These are phyloP conservation scores for Endoconidiophora polonica DNA, from an alignment of 2,329 filamentous ascomycete genomes.

Conservation along the genomic window DNA sequence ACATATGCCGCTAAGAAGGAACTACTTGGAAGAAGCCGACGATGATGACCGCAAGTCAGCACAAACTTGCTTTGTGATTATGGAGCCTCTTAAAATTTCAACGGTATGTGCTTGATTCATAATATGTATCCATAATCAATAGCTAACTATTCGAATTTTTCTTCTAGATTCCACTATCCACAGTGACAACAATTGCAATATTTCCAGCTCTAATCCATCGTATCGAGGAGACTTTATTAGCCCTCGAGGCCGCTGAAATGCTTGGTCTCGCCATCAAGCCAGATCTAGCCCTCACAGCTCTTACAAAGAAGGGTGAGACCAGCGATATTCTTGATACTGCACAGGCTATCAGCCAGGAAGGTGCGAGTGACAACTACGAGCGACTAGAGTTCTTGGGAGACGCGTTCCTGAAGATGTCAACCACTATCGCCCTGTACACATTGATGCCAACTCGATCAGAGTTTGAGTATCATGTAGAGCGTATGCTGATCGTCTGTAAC, in stretches of 20 bases:
- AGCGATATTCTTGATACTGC: conserved; percentile 53
- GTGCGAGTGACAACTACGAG: conserved; percentile 92
- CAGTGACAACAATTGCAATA: conserved; percentile 57
- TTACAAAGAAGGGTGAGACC: conserved; percentile 86
- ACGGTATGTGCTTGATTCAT: conserved; percentile 34
- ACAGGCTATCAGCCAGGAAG: conserved; percentile 57
- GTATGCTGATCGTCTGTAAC: conserved; percentile 87
- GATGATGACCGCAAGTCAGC: conserved; percentile 24
- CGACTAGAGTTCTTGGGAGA: conserved; percentile 87
- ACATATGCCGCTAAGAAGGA: conserved; percentile 59
- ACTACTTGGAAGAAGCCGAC: conserved; percentile 57
- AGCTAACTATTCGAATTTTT: conserved; percentile 12
- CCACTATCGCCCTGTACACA: conserved; percentile 72
- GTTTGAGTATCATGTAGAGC: conserved; percentile 72
- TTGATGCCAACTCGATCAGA: conserved; percentile 64
- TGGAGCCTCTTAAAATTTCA: conserved; percentile 63
- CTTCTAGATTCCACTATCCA: conserved; percentile 43
- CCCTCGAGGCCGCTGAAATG: conserved; percentile 52
- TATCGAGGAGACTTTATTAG: conserved; percentile 66
- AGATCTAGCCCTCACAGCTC: conserved; percentile 63
- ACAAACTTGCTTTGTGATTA: conserved; percentile 48
- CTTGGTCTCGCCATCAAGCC: conserved; percentile 49
- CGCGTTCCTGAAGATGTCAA: conserved; percentile 88
- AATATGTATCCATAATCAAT: not conserved
- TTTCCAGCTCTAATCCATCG: conserved; percentile 76